These are phyloP conservation scores for Eucalyptus fibrosa DNA, from an alignment of 345 rosid species.

Conservation along the genomic window DNA sequence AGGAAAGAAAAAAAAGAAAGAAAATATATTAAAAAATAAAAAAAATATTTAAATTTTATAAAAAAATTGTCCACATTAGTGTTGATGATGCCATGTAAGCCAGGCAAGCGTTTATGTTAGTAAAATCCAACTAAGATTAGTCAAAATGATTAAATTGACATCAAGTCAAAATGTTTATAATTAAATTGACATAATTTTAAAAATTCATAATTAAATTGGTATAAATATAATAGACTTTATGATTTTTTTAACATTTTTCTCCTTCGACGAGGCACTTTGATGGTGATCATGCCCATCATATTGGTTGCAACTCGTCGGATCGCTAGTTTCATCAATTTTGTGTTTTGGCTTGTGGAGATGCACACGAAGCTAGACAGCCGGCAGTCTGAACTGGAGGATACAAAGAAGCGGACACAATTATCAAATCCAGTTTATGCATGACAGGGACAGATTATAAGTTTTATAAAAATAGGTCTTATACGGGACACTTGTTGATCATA, in stretches of 20 bases:
- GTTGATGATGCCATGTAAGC: fast-evolving
- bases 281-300: not conserved
- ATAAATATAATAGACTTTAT: fast-evolving
- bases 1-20: too few species aligned
- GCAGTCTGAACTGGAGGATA: not conserved
- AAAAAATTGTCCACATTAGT: fast-evolving
- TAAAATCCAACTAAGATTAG: too few species aligned
- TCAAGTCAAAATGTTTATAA: too few species aligned
- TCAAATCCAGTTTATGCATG: not conserved
- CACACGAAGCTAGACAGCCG: not conserved
- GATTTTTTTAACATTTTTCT: fast-evolving
- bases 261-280: fast-evolving
- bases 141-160: fast-evolving
- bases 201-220: too few species aligned
- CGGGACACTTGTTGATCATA: not conserved
- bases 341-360: not conserved
- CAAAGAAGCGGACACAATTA: not conserved
- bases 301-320: fast-evolving
- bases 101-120: fast-evolving
- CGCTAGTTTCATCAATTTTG: not conserved
- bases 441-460: not conserved
- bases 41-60: too few species aligned
- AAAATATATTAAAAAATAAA: too few species aligned
- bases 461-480: not conserved
- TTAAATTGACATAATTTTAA: too few species aligned